phyloP scores from a whole-genome alignment of 2,329 filamentous ascomycete genomes.

The Rugonectria rugulosa region DNA sequence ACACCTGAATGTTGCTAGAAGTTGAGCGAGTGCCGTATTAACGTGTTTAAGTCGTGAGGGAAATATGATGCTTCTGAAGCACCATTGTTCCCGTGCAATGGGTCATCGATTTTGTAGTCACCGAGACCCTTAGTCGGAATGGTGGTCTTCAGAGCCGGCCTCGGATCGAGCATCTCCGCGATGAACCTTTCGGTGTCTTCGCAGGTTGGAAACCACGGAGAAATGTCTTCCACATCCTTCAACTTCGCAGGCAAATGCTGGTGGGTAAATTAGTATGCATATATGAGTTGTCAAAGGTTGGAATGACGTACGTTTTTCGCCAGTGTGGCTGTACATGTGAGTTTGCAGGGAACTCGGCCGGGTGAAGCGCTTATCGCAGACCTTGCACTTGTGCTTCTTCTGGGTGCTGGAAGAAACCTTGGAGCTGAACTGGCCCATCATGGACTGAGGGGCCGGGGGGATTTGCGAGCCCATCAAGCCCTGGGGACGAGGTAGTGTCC shows the following conservation, averaged over 20 bases:
- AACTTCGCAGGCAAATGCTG: conserved; percentile 93
- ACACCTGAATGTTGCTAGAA: conserved; percentile 5
- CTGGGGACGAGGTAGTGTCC: conserved; percentile 83
- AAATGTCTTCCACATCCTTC: conserved; percentile 96
- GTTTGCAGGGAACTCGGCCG: conserved; percentile 93
- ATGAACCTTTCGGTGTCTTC: conserved; percentile 95
- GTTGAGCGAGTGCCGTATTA: conserved; percentile 10
- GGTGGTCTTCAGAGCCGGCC: conserved; percentile 68
- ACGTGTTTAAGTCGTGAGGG: conserved; percentile 19
- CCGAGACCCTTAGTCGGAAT: conserved; percentile 59
- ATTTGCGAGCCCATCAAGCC: conserved; percentile 67
- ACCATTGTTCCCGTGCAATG: not conserved
- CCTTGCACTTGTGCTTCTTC: conserved; percentile 99
- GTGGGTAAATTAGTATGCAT: conserved; percentile 18
- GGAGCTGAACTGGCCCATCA: conserved; percentile 99
- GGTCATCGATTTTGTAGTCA: not conserved
- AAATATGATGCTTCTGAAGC: conserved; percentile 1
- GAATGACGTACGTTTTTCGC: conserved; percentile 91
- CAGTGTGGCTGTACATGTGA: conserved; percentile 98
- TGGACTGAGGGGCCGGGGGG: conserved; percentile 88
- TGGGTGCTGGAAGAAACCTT: conserved; percentile 95
- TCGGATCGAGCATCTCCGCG: conserved; percentile 71
- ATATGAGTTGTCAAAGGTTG: not conserved
- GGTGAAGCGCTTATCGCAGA: conserved; percentile 97
- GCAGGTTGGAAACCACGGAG: conserved; percentile 94